Base-by-base conservation (phyloP, 2,329 filamentous ascomycete species). In the Diplodia intermedia region DNA sequence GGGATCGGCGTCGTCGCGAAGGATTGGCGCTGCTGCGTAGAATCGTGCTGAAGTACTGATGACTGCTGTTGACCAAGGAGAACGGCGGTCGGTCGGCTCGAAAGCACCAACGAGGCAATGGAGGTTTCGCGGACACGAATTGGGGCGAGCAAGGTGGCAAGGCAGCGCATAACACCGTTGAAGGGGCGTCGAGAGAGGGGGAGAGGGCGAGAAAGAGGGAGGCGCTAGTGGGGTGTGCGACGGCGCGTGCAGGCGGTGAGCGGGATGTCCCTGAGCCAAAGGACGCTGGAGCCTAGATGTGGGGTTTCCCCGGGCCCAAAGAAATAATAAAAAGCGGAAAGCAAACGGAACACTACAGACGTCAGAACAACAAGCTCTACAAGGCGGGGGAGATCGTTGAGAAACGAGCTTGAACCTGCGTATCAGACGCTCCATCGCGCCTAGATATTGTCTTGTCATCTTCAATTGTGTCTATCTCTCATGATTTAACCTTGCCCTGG, bases 171-270 rank as follows among this genome's bases (percentile, higher is more conserved):
- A 29, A 47, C 60, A 52, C 60, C 11, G 60, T 63, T 33, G 29
- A 18, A 26, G 26, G n/a, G 18, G 36, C 11, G 1, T 40, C 23
- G 26, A 60, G 36, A 31, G 15, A 8, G 11, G 18, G 55, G 53
- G 18, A 20, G 20, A 43, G 20, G 20, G 20, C 11, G 36, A 26
- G 33, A 15, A 20, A 36, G 33, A 15, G 40, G 43, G 43, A 47
- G 18, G 43, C 43, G 43, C 43, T 47, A 47, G 43, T 15, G 47
- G 18, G 43, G 60, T 60, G 55, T 26, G 47, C 29, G 60, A 52
- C 23, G 31, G 40, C 18, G 43, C n/a, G 43, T n/a, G 60, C n/a
- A 38, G 60, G 60, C 60, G 60, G 60, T 63, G 60, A 63, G 60
- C 47, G 31, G n/a, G 14, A 52, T 38, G 50, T 63, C 56, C 56